Conservation (phyloP, 164 flowering plant genomes). For the Akebia trifoliata region DNA sequence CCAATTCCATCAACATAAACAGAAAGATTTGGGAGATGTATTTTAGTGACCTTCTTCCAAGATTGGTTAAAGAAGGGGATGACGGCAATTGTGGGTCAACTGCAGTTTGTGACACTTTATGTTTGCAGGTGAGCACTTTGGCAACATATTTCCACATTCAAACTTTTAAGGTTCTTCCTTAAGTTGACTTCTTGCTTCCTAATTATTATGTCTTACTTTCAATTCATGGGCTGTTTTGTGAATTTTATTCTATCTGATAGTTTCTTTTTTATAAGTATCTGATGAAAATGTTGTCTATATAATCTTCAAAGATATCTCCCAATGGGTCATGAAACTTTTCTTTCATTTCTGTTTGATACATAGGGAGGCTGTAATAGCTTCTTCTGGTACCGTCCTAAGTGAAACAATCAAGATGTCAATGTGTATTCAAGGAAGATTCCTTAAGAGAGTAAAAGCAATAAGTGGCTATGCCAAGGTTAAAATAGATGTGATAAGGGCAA, state of each 20-base stretch:
- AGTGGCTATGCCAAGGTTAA: too few relatives aligned
- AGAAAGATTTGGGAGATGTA: slow-evolving; percentile 77
- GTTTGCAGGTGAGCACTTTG: slow-evolving; percentile 67
- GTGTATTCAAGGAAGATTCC: too few relatives aligned
- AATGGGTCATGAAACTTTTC: not conserved
- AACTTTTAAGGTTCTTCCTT: too few relatives aligned
- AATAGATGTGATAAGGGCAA: too few relatives aligned
- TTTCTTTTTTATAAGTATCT: too few relatives aligned
- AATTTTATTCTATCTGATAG: not conserved
- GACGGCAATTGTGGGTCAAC: slow-evolving; percentile 93
- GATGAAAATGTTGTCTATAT: not conserved
- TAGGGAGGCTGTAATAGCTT: not conserved
- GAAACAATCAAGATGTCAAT: too few relatives aligned
- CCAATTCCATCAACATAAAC: slow-evolving; percentile 83
- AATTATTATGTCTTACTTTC: not conserved
- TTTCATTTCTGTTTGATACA: not conserved
- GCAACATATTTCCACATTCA: not conserved
- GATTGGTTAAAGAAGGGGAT: slow-evolving; percentile 74
- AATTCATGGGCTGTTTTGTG: too few relatives aligned
- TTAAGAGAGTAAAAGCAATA: too few relatives aligned
- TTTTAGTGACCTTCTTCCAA: slow-evolving; percentile 68
- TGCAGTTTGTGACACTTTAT: slow-evolving; percentile 86
- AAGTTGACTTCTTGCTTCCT: too few relatives aligned
- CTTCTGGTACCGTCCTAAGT: not conserved
- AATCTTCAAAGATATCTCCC: not conserved